phyloP scores from a whole-genome alignment of 2,329 filamentous ascomycete species.

The Cladophialophora yegresii region DNA sequence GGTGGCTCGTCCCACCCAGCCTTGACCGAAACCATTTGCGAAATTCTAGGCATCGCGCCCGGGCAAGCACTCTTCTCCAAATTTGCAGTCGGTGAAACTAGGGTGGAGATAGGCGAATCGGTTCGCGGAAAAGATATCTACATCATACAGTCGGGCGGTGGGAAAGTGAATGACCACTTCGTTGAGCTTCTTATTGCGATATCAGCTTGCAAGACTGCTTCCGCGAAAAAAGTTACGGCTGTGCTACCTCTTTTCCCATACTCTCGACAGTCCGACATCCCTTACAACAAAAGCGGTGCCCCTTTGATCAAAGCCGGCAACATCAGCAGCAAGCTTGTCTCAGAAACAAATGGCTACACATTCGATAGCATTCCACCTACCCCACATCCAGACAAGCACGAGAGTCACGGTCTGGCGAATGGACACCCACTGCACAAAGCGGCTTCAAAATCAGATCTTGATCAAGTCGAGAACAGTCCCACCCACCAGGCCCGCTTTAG shows the following conservation, averaged over 20 bases:
- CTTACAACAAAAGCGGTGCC: slow-evolving; percentile 93
- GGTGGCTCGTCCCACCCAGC: slow-evolving; percentile 90
- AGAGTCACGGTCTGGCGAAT: slow-evolving; percentile 66
- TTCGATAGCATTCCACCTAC: slow-evolving; percentile 92
- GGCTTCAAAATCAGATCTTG: slow-evolving; percentile 67
- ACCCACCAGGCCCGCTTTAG: slow-evolving; percentile 47
- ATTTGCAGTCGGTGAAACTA: slow-evolving; percentile 92
- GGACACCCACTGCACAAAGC: slow-evolving; percentile 72
- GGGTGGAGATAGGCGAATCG: slow-evolving; percentile 93
- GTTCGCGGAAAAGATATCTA: slow-evolving; percentile 98
- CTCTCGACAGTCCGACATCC: slow-evolving; percentile 91
- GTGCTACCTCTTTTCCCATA: slow-evolving; percentile 96
- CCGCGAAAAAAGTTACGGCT: slow-evolving; percentile 87
- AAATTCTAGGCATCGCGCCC: slow-evolving; percentile 80
- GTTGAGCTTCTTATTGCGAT: slow-evolving; percentile 98
- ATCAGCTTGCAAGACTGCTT: slow-evolving; percentile 94
- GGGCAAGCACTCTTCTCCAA: slow-evolving; percentile 83
- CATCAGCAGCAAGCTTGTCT: slow-evolving; percentile 41
- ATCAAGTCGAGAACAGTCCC: slow-evolving; percentile 55
- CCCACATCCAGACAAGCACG: slow-evolving; percentile 70
- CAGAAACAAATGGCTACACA: slow-evolving; percentile 62
- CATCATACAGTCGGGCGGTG: slow-evolving; percentile 92
- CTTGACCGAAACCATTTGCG: slow-evolving; percentile 83
- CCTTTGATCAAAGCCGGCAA: slow-evolving; percentile 72
- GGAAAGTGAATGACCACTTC: slow-evolving; percentile 92